Evolutionary conservation across 306 rosid species (phyloP), one percentile per base, ranked within the genome.

Genomic region (Lotus japonicus): DNA sequence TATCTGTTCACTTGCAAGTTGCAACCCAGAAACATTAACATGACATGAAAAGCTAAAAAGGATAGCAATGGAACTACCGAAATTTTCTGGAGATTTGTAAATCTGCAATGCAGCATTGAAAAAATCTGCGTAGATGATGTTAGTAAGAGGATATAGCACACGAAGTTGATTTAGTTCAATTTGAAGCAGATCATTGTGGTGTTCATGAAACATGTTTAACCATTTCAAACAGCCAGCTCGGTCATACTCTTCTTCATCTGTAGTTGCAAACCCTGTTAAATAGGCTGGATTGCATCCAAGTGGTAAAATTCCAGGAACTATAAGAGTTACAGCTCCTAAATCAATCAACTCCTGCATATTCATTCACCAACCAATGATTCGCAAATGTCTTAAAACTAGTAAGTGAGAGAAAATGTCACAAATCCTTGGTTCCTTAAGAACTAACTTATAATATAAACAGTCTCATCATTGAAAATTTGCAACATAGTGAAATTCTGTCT

Each of bases 301-400:
- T 61, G 91, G 91, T 31, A 80, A 73, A 67, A 4, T 86, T 59
- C 91, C 88, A 6, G 91, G 91, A 56, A 81, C 84, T 66, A 86
- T 11, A 13, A 86, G 18, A 5, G 77, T 80, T 23, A 77, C 62
- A n/a, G 83, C 90, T 60, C 85, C 86, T 64, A 78, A 13, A 31
- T 81, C 70, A 71, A 86, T 78, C 79, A 86, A 73, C 41, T 83
- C 81, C 88, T 86, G 66, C 72, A 68, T 10, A 45, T 53, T 36
- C 57, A 52, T 11, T 12, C 6, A 57, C 45, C 48, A 73, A 42
- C 13, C 23, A 48, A n/a, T 13, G 53, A 50, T 48, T 13, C 14
- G 15, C 9, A 45, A 41, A 54, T 66, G 56, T 68, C 56, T 31
- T 51, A 53, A 43, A 59, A 41, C 51, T 1, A 8, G n/a, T 4